These are phyloP conservation scores for Globisporangium barbulae DNA, from an alignment of 352 stramenopile genomes.

Conservation along the genomic window DNA sequence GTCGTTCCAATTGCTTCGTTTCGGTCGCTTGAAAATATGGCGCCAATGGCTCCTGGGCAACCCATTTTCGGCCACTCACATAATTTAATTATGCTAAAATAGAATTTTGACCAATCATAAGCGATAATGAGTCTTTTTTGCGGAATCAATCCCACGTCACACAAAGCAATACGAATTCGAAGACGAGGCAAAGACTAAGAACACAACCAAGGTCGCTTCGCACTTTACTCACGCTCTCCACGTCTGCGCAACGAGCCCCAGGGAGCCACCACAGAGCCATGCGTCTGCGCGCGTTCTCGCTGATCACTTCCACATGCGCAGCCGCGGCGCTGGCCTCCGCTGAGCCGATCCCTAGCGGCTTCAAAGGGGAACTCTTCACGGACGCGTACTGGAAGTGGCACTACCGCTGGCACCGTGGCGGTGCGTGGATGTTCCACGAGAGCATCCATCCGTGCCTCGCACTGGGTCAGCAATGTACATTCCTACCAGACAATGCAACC, in stretches of 20 bases:
- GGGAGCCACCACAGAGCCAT: not conserved
- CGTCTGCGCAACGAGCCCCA: not conserved
- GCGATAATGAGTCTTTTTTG: not conserved
- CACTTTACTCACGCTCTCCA: not conserved
- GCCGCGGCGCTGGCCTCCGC: not conserved
- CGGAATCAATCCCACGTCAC: not conserved
- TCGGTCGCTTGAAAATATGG: not conserved
- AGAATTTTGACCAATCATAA: not conserved
- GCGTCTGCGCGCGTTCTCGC: not conserved
- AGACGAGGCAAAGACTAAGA: not conserved
- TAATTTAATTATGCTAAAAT: not conserved
- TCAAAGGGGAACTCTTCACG: conserved; percentile 7
- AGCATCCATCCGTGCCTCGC: conserved; percentile 28
- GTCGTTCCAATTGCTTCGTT: not conserved
- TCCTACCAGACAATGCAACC: not conserved
- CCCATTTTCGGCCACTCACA: not conserved
- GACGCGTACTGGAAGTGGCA: conserved; percentile 16
- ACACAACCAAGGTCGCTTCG: not conserved
- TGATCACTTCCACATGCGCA: not conserved
- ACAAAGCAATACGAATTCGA: not conserved
- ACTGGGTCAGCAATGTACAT: not conserved
- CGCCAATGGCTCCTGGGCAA: not conserved
- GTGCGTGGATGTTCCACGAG: conserved; percentile 33
- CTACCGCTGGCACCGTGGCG: conserved; percentile 34
- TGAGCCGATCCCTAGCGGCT: not conserved